A percentile compares a stretch with the other conserved stretches of the same genome.
phyloP scores from a whole-genome alignment of 164 flowering plant genomes.

The Macadamia tetraphylla region DNA sequence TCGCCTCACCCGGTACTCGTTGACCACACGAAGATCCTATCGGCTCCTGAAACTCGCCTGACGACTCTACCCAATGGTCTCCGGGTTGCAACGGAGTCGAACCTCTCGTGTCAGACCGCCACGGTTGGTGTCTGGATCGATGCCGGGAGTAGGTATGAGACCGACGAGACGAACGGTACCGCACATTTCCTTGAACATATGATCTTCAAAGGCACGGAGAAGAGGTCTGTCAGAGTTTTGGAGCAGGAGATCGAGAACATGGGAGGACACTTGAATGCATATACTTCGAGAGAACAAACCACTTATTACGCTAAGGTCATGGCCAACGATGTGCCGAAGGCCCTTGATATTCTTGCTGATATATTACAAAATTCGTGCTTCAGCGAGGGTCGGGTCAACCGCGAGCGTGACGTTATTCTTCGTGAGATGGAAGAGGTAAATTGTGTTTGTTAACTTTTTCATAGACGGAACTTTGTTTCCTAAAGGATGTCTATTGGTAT shows the following conservation, averaged over 20 bases:
- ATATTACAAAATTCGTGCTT: slow-evolving; percentile 75
- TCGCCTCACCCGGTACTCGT: slow-evolving; percentile 29
- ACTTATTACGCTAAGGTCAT: slow-evolving; percentile 74
- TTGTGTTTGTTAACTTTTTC: background rate
- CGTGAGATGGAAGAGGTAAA: slow-evolving; percentile 84
- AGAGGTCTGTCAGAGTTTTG: slow-evolving; percentile 41
- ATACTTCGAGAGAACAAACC: slow-evolving; percentile 85
- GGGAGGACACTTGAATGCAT: slow-evolving; percentile 87
- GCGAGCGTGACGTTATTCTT: slow-evolving; percentile 70
- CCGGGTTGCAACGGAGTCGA: slow-evolving; percentile 72
- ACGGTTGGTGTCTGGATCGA: slow-evolving; percentile 87
- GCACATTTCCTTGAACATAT: slow-evolving; percentile 88
- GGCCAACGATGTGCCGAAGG: slow-evolving; percentile 49
- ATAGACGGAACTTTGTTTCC: too few relatives aligned
- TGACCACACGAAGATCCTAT: slow-evolving; percentile 35
- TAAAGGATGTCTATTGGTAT: too few relatives aligned
- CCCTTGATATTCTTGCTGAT: slow-evolving; percentile 65
- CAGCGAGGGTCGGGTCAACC: slow-evolving; percentile 37
- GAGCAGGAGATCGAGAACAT: slow-evolving; percentile 87
- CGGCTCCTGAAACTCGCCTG: slow-evolving; percentile 38
- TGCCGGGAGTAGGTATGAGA: slow-evolving; percentile 82
- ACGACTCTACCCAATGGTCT: slow-evolving; percentile 70
- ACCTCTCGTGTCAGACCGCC: slow-evolving; percentile 52
- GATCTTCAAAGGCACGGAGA: slow-evolving; percentile 78
- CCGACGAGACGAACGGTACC: slow-evolving; percentile 72